phyloP scores from a whole-genome alignment of 2,329 filamentous ascomycete genomes.

The Rhytidhysteron rufulum region DNA sequence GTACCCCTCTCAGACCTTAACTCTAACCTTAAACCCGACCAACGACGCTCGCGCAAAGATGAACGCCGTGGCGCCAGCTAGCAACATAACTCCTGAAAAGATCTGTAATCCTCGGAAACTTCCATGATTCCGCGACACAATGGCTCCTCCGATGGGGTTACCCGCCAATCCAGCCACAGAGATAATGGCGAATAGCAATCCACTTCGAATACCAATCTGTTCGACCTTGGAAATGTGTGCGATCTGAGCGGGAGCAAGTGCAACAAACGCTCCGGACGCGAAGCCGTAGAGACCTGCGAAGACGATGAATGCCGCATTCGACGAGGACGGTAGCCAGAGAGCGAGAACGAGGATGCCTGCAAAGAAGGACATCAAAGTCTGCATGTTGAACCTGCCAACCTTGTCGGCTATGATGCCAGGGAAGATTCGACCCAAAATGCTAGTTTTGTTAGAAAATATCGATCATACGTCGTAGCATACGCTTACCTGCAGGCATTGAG shows the following conservation, averaged over 20 bases:
- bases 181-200: slow-evolving; percentile 57
- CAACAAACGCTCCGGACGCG: slow-evolving; percentile 61
- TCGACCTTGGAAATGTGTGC: slow-evolving; percentile 66
- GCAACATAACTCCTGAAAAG: slow-evolving; percentile 1
- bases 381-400: slow-evolving; percentile 48
- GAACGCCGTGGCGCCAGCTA: slow-evolving; percentile 23
- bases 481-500: slow-evolving; percentile 30
- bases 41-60: slow-evolving; percentile 23
- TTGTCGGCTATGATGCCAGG: slow-evolving; percentile 49
- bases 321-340: slow-evolving; percentile 52
- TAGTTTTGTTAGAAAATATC: slow-evolving; percentile 41
- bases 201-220: slow-evolving; percentile 64
- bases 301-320: slow-evolving; percentile 25
- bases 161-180: slow-evolving; percentile 62
- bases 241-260: slow-evolving; percentile 58
- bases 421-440: slow-evolving; percentile 50
- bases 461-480: neutral
- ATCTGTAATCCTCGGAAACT: neutral
- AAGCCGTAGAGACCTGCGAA: slow-evolving; percentile 51
- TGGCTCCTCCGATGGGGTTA: slow-evolving; percentile 58
- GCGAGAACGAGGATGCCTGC: slow-evolving; percentile 46
- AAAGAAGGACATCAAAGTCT: slow-evolving; percentile 45
- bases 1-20: slow-evolving; percentile 15
- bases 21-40: slow-evolving; percentile 21
- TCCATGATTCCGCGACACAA: slow-evolving; percentile 1